A percentile compares a stretch with the other conserved stretches of the same genome.
Evolutionary conservation across 257 asterid species (phyloP).

Genomic region (Ilex asprella): DNA sequence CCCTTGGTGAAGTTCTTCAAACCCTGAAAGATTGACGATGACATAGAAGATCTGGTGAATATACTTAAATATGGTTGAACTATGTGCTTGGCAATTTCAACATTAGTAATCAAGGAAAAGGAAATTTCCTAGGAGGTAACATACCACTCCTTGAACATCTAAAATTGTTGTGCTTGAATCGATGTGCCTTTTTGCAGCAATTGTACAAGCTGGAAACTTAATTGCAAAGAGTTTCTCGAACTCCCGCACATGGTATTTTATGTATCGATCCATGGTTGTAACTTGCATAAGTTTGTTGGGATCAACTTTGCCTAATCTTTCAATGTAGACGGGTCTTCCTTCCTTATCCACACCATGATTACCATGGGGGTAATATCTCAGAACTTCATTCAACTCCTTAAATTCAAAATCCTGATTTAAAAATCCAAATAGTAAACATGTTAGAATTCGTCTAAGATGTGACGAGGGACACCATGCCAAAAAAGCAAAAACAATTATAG

Average conservation of each 20-base stretch:
- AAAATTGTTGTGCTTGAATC: constrained; percentile 92
- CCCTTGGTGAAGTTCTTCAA: constrained; percentile 76
- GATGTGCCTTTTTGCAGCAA: constrained; percentile 90
- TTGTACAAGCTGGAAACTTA: constrained; percentile 93
- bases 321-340: constrained; percentile 90
- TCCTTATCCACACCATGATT: constrained; percentile 95
- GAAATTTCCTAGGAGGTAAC: constrained; percentile 17
- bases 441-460: not conserved
- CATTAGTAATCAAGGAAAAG: constrained; percentile 3
- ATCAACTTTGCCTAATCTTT: constrained; percentile 84
- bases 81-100: not conserved
- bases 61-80: not conserved
- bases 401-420: constrained; percentile 74
- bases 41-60: constrained; percentile 2
- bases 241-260: constrained; percentile 82
- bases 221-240: constrained; percentile 70
- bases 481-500: no score
- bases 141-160: constrained; percentile 99
- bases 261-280: constrained; percentile 79
- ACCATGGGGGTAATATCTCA: constrained; percentile 90
- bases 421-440: not conserved
- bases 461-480: no score
- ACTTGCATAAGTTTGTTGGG: constrained; percentile 88
- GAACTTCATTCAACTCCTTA: constrained; percentile 68
- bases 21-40: constrained; percentile 44